These are phyloP conservation scores for Nitzschia sp. DNA, from an alignment of 108 stramenopile species.

Conservation along the genomic window DNA sequence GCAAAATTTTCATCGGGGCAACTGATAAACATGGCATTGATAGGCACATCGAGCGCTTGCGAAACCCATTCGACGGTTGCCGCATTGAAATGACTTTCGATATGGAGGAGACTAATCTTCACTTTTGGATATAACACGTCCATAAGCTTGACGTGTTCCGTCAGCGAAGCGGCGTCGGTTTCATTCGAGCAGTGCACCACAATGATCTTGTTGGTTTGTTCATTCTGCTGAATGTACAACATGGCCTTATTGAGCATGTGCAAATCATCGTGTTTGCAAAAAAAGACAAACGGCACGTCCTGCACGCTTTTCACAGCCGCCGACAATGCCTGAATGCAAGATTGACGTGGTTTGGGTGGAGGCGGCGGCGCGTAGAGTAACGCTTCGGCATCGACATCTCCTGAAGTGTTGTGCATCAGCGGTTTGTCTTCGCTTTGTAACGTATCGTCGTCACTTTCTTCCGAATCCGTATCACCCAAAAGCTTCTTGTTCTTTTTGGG, in stretches of 20 bases:
- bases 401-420: background rate
- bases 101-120: slow-evolving; percentile 47
- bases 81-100: slow-evolving; percentile 53
- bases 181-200: slow-evolving; percentile 40
- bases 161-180: slow-evolving; percentile 21
- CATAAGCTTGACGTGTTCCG: slow-evolving; percentile 55
- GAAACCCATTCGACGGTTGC: slow-evolving; percentile 48
- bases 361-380: slow-evolving; percentile 1
- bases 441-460: background rate
- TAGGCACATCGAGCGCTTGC: slow-evolving; percentile 28
- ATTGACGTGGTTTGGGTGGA: background rate
- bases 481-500: background rate
- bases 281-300: slow-evolving; percentile 59
- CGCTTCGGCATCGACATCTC: slow-evolving; percentile 1
- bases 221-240: slow-evolving; percentile 62
- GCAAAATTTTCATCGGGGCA: slow-evolving; percentile 71
- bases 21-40: slow-evolving; percentile 71
- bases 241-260: slow-evolving; percentile 73
- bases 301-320: slow-evolving; percentile 39
- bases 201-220: slow-evolving; percentile 52
- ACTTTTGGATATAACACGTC: slow-evolving; percentile 67
- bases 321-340: slow-evolving; percentile 21
- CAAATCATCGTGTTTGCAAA: slow-evolving; percentile 61
- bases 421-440: slow-evolving; percentile 2
- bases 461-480: background rate